Evolutionary conservation across 345 rosid species (phyloP).

Genomic region (Pugionium cornutum): DNA sequence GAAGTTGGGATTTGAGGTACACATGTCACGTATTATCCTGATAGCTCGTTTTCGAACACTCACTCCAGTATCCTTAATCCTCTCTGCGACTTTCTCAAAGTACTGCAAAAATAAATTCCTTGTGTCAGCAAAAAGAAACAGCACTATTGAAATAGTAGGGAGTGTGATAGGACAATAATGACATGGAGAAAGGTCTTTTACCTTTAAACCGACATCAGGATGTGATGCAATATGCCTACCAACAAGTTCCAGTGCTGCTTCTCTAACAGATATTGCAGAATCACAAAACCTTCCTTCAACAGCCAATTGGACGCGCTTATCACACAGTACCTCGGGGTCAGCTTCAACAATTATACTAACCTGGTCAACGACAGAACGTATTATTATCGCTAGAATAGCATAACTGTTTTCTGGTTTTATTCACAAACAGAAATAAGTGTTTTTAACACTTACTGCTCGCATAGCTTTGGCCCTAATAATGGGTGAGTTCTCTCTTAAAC

Average conservation of each 20-base stretch:
- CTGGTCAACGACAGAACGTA: conserved; percentile 48
- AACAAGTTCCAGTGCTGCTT: conserved; percentile 98
- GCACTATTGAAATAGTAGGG: background rate
- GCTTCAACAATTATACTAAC: conserved; percentile 95
- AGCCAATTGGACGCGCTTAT: conserved; percentile 90
- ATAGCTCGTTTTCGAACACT: conserved; percentile 97
- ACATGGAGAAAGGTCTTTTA: conserved; percentile 33
- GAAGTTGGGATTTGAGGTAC: conserved; percentile 81
- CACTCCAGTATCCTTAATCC: conserved; percentile 98
- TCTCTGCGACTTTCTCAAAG: conserved; percentile 97
- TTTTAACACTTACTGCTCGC: conserved; percentile 67
- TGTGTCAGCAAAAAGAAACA: conserved; percentile 4
- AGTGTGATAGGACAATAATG: conserved; percentile 24
- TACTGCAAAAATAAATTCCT: conserved; percentile 54
- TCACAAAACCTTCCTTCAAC: conserved; percentile 99
- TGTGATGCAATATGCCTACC: conserved; percentile 98
- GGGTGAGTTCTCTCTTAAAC: conserved; percentile 96
- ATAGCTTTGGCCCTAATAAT: conserved; percentile 93
- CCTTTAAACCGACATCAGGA: conserved; percentile 97
- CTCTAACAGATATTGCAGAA: conserved; percentile 97
- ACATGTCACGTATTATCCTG: conserved; percentile 94
- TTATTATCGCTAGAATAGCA: conserved; percentile 33
- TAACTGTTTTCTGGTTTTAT: conserved; percentile 20
- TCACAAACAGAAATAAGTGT: conserved; percentile 14
- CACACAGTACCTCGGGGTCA: conserved; percentile 95